Percentiles rank a stretch among this genome's conserved stretches.
These are phyloP conservation scores for Dillenia suffruticosa DNA, from an alignment of 164 flowering plant species.

Conservation along the genomic window DNA sequence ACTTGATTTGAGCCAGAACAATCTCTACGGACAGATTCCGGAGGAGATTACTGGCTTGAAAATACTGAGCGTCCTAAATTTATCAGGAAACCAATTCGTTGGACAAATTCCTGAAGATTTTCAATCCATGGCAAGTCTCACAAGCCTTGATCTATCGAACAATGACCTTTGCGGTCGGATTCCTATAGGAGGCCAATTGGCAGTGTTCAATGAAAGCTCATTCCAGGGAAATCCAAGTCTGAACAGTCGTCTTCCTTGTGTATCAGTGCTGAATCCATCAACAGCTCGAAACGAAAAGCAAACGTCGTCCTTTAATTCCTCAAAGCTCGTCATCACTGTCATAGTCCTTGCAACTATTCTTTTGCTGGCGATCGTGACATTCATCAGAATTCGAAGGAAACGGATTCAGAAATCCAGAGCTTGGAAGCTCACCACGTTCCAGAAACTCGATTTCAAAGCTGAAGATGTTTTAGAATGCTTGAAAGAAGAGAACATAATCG, in stretches of 20 bases:
- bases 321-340: conserved; percentile 22
- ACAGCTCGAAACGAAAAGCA: not conserved
- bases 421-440: conserved; percentile 86
- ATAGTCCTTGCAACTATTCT: conserved; percentile 16
- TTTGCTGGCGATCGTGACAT: conserved; percentile 10
- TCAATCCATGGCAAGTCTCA: no score
- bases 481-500: conserved; percentile 84
- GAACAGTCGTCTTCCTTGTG: conserved; percentile 17
- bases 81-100: no score
- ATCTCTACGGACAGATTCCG: no score
- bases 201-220: no score
- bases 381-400: conserved; percentile 20
- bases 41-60: no score
- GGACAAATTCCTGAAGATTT: no score
- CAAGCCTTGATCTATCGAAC: no score
- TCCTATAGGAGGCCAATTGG: no score
- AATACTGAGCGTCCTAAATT: no score
- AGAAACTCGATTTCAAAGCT: conserved; percentile 57
- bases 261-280: not conserved
- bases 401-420: conserved; percentile 28
- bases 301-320: conserved; percentile 6
- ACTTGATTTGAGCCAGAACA: no score
- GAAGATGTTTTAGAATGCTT: conserved; percentile 82
- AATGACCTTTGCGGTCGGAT: no score
- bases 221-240: no score